Conservation (phyloP, 495 filamentous ascomycete species). For the Aspergillus leporis region DNA sequence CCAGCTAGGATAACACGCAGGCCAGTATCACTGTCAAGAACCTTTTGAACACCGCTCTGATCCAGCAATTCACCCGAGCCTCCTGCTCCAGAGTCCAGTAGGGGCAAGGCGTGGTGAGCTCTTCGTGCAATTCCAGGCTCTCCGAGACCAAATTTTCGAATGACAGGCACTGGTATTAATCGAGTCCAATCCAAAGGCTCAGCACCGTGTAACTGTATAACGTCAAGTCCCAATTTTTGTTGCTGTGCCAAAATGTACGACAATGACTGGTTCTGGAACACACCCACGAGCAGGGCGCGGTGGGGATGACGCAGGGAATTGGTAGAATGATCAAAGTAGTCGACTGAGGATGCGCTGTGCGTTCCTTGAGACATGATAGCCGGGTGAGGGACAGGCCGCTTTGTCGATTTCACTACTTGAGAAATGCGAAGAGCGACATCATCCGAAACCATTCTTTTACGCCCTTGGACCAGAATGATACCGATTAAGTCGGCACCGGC, state of each 20-base stretch:
- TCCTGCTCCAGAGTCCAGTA: conserved; percentile 84
- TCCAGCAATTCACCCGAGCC: conserved; percentile 78
- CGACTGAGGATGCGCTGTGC: conserved; percentile 41
- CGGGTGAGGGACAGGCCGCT: conserved; percentile 49
- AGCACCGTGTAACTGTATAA: conserved; percentile 87
- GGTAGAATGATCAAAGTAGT: conserved; percentile 64
- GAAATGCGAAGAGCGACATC: conserved; percentile 81
- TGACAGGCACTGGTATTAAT: conserved; percentile 85
- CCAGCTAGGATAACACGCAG: conserved; percentile 79
- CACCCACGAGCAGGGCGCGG: conserved; percentile 82
- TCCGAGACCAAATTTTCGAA: conserved; percentile 74
- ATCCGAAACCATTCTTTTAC: conserved; percentile 73
- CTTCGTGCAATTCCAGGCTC: conserved; percentile 68
- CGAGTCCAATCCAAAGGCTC: conserved; percentile 91
- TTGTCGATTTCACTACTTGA: conserved; percentile 64
- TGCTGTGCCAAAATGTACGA: conserved; percentile 76
- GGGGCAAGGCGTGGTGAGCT: conserved; percentile 79
- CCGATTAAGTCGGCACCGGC: conserved; percentile 91
- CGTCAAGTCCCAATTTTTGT: conserved; percentile 74
- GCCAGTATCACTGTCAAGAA: conserved; percentile 61
- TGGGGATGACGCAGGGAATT: conserved; percentile 51
- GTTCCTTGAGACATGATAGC: conserved; percentile 16
- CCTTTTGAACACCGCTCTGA: conserved; percentile 58
- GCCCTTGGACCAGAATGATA: conserved; percentile 83
- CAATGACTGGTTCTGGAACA: conserved; percentile 90